phyloP scores from a whole-genome alignment of 108 stramenopile species.

The Stephanodiscus triporus region DNA sequence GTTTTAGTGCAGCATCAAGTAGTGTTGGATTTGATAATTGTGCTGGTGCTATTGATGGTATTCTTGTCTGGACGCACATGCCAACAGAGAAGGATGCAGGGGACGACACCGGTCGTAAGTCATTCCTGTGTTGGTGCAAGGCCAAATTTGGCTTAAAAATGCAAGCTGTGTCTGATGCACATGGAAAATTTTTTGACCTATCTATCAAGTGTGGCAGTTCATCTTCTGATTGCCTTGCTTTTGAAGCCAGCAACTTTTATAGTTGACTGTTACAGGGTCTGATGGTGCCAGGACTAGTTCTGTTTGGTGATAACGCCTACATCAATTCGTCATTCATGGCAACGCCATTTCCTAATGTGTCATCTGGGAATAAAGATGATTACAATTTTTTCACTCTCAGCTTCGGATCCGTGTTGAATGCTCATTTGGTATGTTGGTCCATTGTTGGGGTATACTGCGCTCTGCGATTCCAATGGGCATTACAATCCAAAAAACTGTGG shows the following conservation, averaged over 20 bases:
- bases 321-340: conserved; percentile 44
- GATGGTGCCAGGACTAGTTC: conserved; percentile 8
- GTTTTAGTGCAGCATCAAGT: too few species aligned
- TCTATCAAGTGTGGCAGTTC: conserved; percentile 21
- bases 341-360: conserved; percentile 24
- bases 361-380: conserved; percentile 5
- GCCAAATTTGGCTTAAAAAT: too few species aligned
- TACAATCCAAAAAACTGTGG: neutral
- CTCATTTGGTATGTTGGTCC: conserved; percentile 28
- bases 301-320: conserved; percentile 50
- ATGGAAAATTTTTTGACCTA: conserved; percentile 32
- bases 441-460: conserved; percentile 31
- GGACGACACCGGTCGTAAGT: too few species aligned
- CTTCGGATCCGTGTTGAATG: conserved; percentile 33
- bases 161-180: too few species aligned
- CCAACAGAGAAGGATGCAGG: too few species aligned
- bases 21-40: conserved; percentile 22
- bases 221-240: conserved; percentile 28
- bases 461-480: neutral
- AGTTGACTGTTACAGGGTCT: conserved; percentile 15
- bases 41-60: conserved; percentile 49
- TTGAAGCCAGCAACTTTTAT: conserved; percentile 8
- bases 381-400: too few species aligned
- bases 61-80: conserved; percentile 36
- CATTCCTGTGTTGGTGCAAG: too few species aligned